Evolutionary conservation across 331 rosid species (phyloP).

Genomic region (Pyracantha coccinea): DNA sequence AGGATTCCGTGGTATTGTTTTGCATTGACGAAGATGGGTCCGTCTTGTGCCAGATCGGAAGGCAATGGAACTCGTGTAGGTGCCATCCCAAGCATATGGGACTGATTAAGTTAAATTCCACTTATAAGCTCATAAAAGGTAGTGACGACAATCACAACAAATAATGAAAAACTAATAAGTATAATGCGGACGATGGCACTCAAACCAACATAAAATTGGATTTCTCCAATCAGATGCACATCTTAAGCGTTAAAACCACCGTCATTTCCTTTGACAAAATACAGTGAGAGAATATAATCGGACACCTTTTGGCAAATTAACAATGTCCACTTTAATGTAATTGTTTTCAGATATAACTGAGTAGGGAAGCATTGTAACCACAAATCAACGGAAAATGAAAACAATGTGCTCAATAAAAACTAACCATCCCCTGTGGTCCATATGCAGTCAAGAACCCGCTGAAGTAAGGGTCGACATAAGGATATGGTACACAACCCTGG

Average conservation of each 20-base stretch:
- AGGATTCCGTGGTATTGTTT: constrained; percentile 93
- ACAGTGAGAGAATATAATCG: neutral
- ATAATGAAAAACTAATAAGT: neutral
- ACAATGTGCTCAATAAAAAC: constrained; percentile 18
- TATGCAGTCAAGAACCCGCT: constrained; percentile 39
- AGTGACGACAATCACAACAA: neutral
- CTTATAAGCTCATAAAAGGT: neutral
- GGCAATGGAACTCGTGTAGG: constrained; percentile 69
- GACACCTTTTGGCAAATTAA: neutral
- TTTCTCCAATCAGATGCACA: too few relatives aligned
- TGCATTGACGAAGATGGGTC: constrained; percentile 82
- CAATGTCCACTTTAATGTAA: neutral
- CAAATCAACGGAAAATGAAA: constrained; percentile 3
- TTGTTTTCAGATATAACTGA: neutral
- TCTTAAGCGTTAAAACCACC: neutral
- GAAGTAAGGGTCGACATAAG: constrained; percentile 49
- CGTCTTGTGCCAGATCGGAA: constrained; percentile 66
- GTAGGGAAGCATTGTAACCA: neutral
- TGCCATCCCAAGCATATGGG: constrained; percentile 50
- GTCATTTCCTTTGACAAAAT: neutral
- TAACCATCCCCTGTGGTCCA: constrained; percentile 48
- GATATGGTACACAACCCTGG: constrained; percentile 48
- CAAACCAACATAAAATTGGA: too few relatives aligned
- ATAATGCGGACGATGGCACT: neutral
- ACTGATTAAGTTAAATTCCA: constrained; percentile 17